Percentiles rank a stretch among this genome's conserved stretches.
These are phyloP conservation scores for Rubroboletus pulcherrimus DNA, from an alignment of 768 basidiomycete genomes.

Conservation along the genomic window DNA sequence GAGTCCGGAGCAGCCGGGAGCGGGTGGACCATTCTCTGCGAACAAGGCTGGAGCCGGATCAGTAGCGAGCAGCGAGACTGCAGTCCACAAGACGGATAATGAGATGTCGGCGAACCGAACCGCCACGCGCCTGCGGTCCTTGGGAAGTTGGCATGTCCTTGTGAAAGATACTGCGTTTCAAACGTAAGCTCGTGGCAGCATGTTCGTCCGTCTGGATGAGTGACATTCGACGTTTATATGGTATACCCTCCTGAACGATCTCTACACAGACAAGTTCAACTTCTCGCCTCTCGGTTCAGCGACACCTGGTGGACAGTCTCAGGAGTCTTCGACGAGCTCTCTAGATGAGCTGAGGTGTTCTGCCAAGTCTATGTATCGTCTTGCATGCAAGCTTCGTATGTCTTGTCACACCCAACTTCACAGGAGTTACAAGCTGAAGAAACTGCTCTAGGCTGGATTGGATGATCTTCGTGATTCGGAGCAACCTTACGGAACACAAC, in stretches of 20 bases:
- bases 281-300: slow-evolving; percentile 30
- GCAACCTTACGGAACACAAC: slow-evolving; percentile 19
- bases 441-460: slow-evolving; percentile 12
- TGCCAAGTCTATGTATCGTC: slow-evolving; percentile 44
- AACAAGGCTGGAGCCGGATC: not conserved
- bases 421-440: not conserved
- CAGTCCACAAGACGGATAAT: not conserved
- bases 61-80: slow-evolving; percentile 5
- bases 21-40: not conserved
- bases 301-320: not conserved
- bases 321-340: not conserved
- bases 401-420: no score
- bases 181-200: slow-evolving; percentile 15
- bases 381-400: slow-evolving; percentile 35
- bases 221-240: slow-evolving; percentile 23
- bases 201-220: not conserved
- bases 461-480: slow-evolving; percentile 18
- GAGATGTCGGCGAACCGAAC: not conserved
- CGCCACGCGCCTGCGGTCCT: slow-evolving; percentile 7
- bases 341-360: slow-evolving; percentile 29
- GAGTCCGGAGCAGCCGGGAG: slow-evolving; percentile 10
- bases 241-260: slow-evolving; percentile 38
- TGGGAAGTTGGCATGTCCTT: slow-evolving; percentile 23
- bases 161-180: slow-evolving; percentile 29
- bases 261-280: slow-evolving; percentile 34